These are phyloP conservation scores for Lodderomyces beijingensis DNA, from an alignment of 1,139 yeast genomes.

Conservation along the genomic window DNA sequence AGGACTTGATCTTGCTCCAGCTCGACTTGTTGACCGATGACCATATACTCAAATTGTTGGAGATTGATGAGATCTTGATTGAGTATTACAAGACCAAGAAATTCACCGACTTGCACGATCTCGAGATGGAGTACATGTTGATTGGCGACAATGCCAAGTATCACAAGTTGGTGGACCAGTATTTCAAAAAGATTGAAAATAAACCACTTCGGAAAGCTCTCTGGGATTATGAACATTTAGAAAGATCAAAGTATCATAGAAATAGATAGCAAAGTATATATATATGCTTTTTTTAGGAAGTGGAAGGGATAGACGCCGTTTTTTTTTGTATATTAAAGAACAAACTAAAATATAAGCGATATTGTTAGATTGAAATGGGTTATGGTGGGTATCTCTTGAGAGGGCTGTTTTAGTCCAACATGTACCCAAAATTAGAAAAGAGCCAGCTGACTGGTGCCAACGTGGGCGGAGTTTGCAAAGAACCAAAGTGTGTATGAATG, in stretches of 20 bases:
- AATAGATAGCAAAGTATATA: too few relatives aligned
- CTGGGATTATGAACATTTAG: slow-evolving; percentile 22
- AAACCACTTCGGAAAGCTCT: slow-evolving; percentile 25
- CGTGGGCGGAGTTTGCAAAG: too few relatives aligned
- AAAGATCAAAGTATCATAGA: neutral
- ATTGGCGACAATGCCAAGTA: neutral
- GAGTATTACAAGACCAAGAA: slow-evolving; percentile 24
- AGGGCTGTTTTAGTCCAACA: too few relatives aligned
- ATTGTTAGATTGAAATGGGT: too few relatives aligned
- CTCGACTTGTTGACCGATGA: slow-evolving; percentile 17
- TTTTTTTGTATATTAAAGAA: too few relatives aligned
- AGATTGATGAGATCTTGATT: slow-evolving; percentile 32
- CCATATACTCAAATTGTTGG: slow-evolving; percentile 23
- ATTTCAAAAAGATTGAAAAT: slow-evolving; percentile 15
- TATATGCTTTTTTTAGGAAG: too few relatives aligned
- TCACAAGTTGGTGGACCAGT: slow-evolving; percentile 15
- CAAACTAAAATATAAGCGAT: too few relatives aligned
- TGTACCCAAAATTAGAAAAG: too few relatives aligned
- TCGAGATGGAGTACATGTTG: slow-evolving; percentile 16
- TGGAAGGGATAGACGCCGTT: too few relatives aligned
- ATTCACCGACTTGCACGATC: slow-evolving; percentile 31
- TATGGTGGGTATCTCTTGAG: too few relatives aligned
- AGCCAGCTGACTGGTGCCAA: too few relatives aligned
- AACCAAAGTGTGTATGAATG: too few relatives aligned
- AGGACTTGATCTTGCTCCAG: slow-evolving; percentile 14